Conservation (phyloP, 768 basidiomycete species). For the Rubroboletus satanas region DNA sequence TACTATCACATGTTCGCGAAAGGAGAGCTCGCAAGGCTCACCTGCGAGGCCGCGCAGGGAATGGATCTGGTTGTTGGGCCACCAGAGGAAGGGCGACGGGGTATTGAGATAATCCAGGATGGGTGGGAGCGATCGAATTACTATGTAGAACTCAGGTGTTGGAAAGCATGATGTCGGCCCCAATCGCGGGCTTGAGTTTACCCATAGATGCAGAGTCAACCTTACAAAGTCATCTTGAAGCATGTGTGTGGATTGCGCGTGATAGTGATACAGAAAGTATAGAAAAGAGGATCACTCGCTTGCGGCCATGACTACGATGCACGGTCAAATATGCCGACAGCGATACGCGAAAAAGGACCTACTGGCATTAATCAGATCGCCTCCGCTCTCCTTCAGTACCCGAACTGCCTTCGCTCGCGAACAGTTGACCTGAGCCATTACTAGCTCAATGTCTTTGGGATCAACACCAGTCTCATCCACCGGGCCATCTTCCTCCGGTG, state of each 20-base stretch:
- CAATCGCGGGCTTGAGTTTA: not conserved
- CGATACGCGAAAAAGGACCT: slow-evolving; percentile 36
- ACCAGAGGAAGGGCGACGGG: slow-evolving; percentile 28
- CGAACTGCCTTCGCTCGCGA: slow-evolving; percentile 89
- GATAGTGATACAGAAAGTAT: slow-evolving; percentile 32
- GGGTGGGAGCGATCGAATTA: slow-evolving; percentile 91
- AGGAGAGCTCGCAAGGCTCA: slow-evolving; percentile 69
- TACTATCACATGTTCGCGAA: slow-evolving; percentile 95
- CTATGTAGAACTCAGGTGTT: slow-evolving; percentile 71
- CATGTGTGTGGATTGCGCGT: slow-evolving; percentile 22
- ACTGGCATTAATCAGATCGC: slow-evolving; percentile 97
- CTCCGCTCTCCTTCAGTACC: slow-evolving; percentile 85
- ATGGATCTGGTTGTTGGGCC: slow-evolving; percentile 53
- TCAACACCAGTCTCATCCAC: slow-evolving; percentile 88
- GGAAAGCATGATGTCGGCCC: slow-evolving; percentile 38
- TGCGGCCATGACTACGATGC: slow-evolving; percentile 77
- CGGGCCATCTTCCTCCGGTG: slow-evolving; percentile 73
- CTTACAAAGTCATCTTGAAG: slow-evolving; percentile 2
- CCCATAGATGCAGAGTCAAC: slow-evolving; percentile 3
- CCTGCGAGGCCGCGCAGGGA: slow-evolving; percentile 56
- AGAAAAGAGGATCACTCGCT: slow-evolving; percentile 61
- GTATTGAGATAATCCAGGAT: slow-evolving; percentile 65
- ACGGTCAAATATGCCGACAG: slow-evolving; percentile 10
- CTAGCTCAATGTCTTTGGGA: slow-evolving; percentile 91
- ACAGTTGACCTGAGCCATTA: slow-evolving; percentile 86